A percentile compares a stretch with the other conserved stretches of the same genome.
Evolutionary conservation across 106 monocot genomes (phyloP).

Genomic region (Acanthochlamys bracteata): DNA sequence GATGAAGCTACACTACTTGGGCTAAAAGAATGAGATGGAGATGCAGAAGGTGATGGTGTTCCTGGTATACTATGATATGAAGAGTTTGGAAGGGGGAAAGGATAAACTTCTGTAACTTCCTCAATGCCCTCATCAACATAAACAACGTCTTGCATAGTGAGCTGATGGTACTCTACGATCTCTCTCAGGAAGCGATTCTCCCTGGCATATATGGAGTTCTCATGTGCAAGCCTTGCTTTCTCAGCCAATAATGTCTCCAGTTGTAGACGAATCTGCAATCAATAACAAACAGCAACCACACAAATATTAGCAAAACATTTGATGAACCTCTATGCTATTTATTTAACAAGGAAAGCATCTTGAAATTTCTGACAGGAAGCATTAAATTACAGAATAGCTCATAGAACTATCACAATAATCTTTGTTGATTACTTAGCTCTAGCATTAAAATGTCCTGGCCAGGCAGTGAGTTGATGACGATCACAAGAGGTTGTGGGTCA

Average conservation of each 20-base stretch:
- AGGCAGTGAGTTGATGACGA: too few relatives aligned
- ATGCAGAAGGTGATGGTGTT: constrained; percentile 4
- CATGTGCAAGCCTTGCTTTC: constrained; percentile 68
- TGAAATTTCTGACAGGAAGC: too few relatives aligned
- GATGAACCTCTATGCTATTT: neutral
- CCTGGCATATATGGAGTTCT: constrained; percentile 66
- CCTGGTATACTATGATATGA: neutral
- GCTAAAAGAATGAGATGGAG: neutral
- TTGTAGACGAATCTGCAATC: constrained; percentile 61
- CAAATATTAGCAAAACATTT: neutral
- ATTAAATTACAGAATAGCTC: too few relatives aligned
- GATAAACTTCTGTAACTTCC: constrained; percentile 66
- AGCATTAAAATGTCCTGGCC: too few relatives aligned
- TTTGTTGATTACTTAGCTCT: too few relatives aligned
- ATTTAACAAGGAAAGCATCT: too few relatives aligned
- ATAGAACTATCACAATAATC: too few relatives aligned
- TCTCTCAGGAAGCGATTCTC: constrained; percentile 88
- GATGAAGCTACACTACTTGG: constrained; percentile 7
- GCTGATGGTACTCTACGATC: constrained; percentile 86
- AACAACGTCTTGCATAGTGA: constrained; percentile 71
- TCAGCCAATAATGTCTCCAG: constrained; percentile 81
- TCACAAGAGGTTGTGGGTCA: too few relatives aligned
- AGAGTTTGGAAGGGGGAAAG: constrained; percentile 22
- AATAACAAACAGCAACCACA: neutral
- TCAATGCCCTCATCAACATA: constrained; percentile 65